Evolutionary conservation across 2,329 filamentous ascomycete species (phyloP), one percentile per base, ranked within the genome.

Genomic region (Scytalidium lignicola): DNA sequence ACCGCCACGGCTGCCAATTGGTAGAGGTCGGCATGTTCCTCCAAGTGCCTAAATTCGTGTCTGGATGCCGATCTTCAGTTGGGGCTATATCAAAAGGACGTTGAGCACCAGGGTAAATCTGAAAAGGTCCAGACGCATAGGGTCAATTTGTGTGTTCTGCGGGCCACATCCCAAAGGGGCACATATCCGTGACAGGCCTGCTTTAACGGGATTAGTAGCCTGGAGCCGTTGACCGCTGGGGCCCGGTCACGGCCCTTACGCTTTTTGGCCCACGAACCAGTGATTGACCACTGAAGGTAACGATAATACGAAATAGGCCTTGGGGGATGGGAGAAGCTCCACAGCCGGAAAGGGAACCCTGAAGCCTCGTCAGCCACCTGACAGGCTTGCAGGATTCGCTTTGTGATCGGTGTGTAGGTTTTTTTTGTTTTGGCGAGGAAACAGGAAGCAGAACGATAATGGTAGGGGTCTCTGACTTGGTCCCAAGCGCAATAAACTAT

Each of bases 11-110:
- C 32, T 49, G 29, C 43, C 32, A 51, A 52, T 53, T 57, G 55
- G 51, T 18, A 28, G 43, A 28, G 44, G 41, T 37, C 32, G 32
- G 32, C 32, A 37, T 42, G 32, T 43, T 46, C 40, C 42, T 46
- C 41, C 42, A 49, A 53, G 48, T 60, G 61, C 61, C 60, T 61
- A 62, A 61, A 62, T 54, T 55, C 58, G 54, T 54, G 55, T 57
- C 46, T 55, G 44, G 23, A 59, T 50, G 52, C 52, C 29, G 52
- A 54, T 57, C 49, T 51, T 56, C 51, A 50, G 51, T 59, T 58
- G 54, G 54, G 56, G 51, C 54, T 57, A 58, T 59, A 58, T 59
- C 54, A 56, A 58, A 57, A 58, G 23, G 56, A 55, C 56, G 60
- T 59, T 58, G 57, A 55, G 23, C 23, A 17, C 8, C 32, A 37